These are phyloP conservation scores for Aspergillus phoenicis DNA, from an alignment of 2,329 filamentous ascomycete species.

Conservation along the genomic window DNA sequence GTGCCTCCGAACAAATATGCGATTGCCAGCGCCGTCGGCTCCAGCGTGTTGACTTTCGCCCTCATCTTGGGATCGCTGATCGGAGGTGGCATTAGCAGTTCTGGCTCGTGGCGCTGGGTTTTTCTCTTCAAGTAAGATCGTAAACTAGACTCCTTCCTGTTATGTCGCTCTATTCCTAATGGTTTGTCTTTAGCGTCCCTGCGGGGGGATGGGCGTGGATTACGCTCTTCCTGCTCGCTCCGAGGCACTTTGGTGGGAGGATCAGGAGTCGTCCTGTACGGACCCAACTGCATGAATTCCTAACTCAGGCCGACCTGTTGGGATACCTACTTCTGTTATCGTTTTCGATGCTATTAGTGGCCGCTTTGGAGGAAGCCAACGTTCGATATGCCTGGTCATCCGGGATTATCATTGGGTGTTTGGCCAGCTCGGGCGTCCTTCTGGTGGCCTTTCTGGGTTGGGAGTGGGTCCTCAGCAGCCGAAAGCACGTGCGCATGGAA, in stretches of 20 bases:
- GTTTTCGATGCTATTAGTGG: conserved; percentile 58
- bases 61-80: conserved; percentile 59
- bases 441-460: conserved; percentile 19
- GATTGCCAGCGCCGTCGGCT: conserved; percentile 57
- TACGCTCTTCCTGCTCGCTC: conserved; percentile 12
- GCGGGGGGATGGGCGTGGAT: conserved; percentile 15
- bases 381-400: conserved; percentile 57
- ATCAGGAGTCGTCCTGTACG: neutral
- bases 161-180: neutral
- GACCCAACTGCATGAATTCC: neutral
- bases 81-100: conserved; percentile 59
- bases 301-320: conserved; percentile 50
- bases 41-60: conserved; percentile 55
- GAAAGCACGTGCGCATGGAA: neutral
- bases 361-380: conserved; percentile 60
- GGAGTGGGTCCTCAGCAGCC: conserved; percentile 18
- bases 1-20: conserved; percentile 55
- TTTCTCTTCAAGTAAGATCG: conserved; percentile 62
- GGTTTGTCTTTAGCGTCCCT: conserved; percentile 15
- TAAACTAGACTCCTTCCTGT: neutral
- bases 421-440: conserved; percentile 50
- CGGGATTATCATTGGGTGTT: conserved; percentile 52
- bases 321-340: conserved; percentile 55
- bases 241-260: conserved; percentile 12
- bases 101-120: conserved; percentile 60